Base-by-base conservation (phyloP, 1,139 yeast species). In the Taiozyma sp. region DNA sequence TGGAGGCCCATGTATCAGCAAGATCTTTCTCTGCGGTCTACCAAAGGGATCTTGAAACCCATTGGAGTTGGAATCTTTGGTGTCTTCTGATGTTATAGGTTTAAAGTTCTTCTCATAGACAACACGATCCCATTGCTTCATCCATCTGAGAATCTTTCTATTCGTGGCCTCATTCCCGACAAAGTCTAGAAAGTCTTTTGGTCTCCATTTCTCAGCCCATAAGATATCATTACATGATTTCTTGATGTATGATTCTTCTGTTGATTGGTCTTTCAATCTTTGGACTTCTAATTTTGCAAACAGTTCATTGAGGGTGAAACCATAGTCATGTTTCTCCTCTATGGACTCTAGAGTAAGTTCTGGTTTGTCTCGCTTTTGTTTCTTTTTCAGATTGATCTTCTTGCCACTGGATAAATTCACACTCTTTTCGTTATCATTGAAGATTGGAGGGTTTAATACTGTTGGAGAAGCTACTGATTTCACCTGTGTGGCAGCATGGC, bases 131-230 rank as follows among this genome's bases (percentile, higher is more conserved):
- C 98, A 93, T 53, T 82, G 83, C 55, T 81, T 78, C 39, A 93
- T 66, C 98, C 98, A 93, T 50, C 79, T 79, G 50, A 91, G 70
- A 24, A 91, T 76, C 39, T 70, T 67, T 48, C 97, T 72, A 62
- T 89, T 91, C 16, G 83, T 83, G 53, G 76, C 75, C 62, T 93
- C 98, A 59, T 91, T 89, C 0, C 98, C 98, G 1, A 72, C 81
- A 68, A 72, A 80, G 66, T 81, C 97, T 62, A 89, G 62, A 69
- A 88, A 91, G 44, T 70, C 72, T 28, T 67, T 69, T 0, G 99
- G 97, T 47, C 93, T 73, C 75, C 91, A 91, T 67, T 88, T 89
- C 61, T 93, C 98, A 0, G 89, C 80, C 88, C 88, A 84, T 9
- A 84, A 64, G 14, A 55, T 49, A 6, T 56, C 53, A 13, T 46